phyloP scores from a whole-genome alignment of 1,284 basidiomycete genomes.

The Chondrostereum purpureum region DNA sequence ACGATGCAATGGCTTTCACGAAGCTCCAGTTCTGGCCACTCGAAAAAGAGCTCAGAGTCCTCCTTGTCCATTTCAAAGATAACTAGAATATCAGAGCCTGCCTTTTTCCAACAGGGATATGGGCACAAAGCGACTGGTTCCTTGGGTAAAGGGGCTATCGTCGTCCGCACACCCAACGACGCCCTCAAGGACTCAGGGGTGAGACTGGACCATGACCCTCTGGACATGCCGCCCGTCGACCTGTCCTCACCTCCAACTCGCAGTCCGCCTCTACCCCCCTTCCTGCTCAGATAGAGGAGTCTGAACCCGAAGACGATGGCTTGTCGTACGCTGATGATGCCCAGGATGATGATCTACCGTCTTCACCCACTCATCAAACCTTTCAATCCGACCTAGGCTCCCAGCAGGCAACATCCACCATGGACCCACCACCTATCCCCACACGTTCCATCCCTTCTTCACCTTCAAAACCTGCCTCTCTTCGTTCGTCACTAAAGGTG shows the following conservation, averaged over 20 bases:
- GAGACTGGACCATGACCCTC: constrained; percentile 17
- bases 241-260: constrained; percentile 25
- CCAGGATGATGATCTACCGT: neutral
- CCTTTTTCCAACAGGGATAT: constrained; percentile 40
- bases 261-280: constrained; percentile 55
- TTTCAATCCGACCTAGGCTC: neutral
- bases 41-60: constrained; percentile 16
- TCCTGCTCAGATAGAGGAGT: constrained; percentile 20
- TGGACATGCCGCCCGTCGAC: neutral
- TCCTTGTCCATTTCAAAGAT: constrained; percentile 34
- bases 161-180: constrained; percentile 72
- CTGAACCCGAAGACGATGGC: constrained; percentile 1
- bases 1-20: constrained; percentile 47
- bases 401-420: constrained; percentile 18
- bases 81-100: constrained; percentile 56
- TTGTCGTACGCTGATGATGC: neutral
- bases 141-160: constrained; percentile 59
- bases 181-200: constrained; percentile 46
- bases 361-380: neutral
- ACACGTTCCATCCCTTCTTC: constrained; percentile 29
- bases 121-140: constrained; percentile 33
- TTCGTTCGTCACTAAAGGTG: constrained; percentile 39
- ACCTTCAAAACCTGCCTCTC: constrained; percentile 18
- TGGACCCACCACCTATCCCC: constrained; percentile 31
- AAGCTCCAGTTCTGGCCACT: constrained; percentile 16